A percentile compares a stretch with the other conserved stretches of the same genome.
phyloP scores from a whole-genome alignment of 2,329 filamentous ascomycete genomes.

The Cordyceps pruinosa region DNA sequence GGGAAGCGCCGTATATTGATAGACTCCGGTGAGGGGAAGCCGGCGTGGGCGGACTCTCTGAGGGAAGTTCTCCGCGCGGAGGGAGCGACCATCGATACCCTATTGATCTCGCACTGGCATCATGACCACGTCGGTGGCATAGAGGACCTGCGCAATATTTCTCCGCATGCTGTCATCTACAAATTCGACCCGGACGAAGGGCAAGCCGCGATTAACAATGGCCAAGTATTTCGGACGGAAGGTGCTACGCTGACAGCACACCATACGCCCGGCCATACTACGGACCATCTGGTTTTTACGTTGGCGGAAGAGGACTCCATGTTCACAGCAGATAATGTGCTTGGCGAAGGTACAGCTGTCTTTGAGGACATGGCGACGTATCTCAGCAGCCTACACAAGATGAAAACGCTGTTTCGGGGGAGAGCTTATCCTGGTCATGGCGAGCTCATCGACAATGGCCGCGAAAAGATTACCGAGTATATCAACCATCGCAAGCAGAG shows the following conservation, averaged over 20 bases:
- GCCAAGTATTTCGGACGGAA: slow-evolving; percentile 47
- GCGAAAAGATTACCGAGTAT: slow-evolving; percentile 69
- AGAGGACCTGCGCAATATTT: slow-evolving; percentile 56
- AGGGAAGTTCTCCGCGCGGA: slow-evolving; percentile 59
- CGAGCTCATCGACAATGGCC: slow-evolving; percentile 65
- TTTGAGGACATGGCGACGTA: slow-evolving; percentile 72
- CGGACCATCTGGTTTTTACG: slow-evolving; percentile 74
- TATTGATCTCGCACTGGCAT: slow-evolving; percentile 89
- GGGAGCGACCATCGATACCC: slow-evolving; percentile 58
- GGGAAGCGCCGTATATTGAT: slow-evolving; percentile 70
- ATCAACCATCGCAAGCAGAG: slow-evolving; percentile 72
- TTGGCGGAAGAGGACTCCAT: slow-evolving; percentile 73
- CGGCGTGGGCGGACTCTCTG: slow-evolving; percentile 64
- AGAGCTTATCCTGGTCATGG: slow-evolving; percentile 86
- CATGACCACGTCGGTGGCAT: slow-evolving; percentile 78
- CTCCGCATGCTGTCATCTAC: slow-evolving; percentile 56
- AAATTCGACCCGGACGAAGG: slow-evolving; percentile 54
- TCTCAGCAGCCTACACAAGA: slow-evolving; percentile 59
- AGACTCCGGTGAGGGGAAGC: slow-evolving; percentile 80
- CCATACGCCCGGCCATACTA: slow-evolving; percentile 61
- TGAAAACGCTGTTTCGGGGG: slow-evolving; percentile 59
- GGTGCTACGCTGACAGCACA: slow-evolving; percentile 62
- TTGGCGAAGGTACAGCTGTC: slow-evolving; percentile 79
- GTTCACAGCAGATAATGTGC: slow-evolving; percentile 84
- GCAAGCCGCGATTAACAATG: slow-evolving; percentile 41